phyloP scores from a whole-genome alignment of 768 basidiomycete genomes.

The Grammothele lineata region DNA sequence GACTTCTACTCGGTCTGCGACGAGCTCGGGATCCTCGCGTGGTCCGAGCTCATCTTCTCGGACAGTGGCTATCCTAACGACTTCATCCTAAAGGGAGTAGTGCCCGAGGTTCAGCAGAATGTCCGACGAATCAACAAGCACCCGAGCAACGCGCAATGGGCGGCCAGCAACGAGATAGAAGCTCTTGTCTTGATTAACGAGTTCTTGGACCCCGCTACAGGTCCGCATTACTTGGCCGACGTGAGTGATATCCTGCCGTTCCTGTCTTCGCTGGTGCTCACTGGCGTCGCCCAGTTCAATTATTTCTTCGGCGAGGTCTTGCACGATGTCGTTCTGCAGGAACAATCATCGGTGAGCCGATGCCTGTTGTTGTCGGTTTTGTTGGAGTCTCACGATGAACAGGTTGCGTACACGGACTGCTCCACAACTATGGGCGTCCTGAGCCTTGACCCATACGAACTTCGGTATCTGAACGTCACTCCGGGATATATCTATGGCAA shows the following conservation, averaged over 20 bases:
- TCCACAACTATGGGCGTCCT: conserved; percentile 55
- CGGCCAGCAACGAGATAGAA: conserved; percentile 61
- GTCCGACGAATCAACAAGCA: conserved; percentile 51
- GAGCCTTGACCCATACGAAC: conserved; percentile 49
- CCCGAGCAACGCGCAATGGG: conserved; percentile 57
- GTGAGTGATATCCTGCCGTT: conserved; percentile 26
- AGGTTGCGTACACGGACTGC: conserved; percentile 58
- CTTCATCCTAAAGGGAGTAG: conserved; percentile 46
- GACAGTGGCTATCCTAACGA: conserved; percentile 52
- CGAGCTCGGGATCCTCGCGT: conserved; percentile 55
- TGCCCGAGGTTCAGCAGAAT: conserved; percentile 54
- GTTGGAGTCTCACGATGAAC: too few species aligned
- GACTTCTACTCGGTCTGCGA: conserved; percentile 56
- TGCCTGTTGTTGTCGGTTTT: too few species aligned
- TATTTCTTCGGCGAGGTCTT: conserved; percentile 50
- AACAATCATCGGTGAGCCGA: conserved; percentile 42
- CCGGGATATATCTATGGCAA: conserved; percentile 54
- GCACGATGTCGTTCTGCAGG: conserved; percentile 42
- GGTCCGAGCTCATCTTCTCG: conserved; percentile 61
- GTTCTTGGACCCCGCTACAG: too few species aligned
- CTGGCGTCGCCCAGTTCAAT: too few species aligned
- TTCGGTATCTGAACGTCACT: conserved; percentile 49
- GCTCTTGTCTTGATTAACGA: too few species aligned
- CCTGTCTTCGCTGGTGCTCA: background rate
- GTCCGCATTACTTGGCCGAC: conserved; percentile 47